Percentiles rank a stretch among this genome's conserved stretches.
Evolutionary conservation across 2,329 filamentous ascomycete genomes (phyloP).

Genomic region (Bipolaris sorokiniana): DNA sequence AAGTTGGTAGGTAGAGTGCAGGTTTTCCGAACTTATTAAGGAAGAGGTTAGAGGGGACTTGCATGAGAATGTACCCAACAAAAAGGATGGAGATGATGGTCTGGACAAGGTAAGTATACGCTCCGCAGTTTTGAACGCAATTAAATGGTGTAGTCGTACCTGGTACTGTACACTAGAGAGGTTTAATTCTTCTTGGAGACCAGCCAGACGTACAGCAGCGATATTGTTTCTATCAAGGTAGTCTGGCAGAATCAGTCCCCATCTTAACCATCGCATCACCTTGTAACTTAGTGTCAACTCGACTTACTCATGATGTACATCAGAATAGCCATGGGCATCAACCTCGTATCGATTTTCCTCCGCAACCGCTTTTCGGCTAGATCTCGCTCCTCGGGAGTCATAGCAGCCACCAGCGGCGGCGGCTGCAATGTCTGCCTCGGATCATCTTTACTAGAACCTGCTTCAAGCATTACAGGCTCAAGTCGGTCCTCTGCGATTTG

Average conservation of each 20-base stretch:
- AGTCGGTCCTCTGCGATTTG: conserved; percentile 31
- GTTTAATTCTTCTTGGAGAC: conserved; percentile 66
- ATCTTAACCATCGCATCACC: neutral
- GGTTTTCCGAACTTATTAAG: conserved; percentile 51
- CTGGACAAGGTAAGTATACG: conserved; percentile 18
- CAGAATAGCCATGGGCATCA: conserved; percentile 72
- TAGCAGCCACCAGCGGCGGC: conserved; percentile 47
- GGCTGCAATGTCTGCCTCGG: conserved; percentile 32
- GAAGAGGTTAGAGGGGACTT: conserved; percentile 56
- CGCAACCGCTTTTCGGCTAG: conserved; percentile 65
- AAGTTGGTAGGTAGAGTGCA: conserved; percentile 49
- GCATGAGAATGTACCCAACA: conserved; percentile 59
- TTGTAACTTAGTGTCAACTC: neutral
- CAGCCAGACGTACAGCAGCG: conserved; percentile 66
- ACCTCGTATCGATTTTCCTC: conserved; percentile 71
- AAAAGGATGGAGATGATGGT: conserved; percentile 62
- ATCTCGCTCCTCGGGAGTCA: conserved; percentile 60
- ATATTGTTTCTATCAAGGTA: conserved; percentile 68
- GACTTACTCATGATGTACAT: conserved; percentile 80
- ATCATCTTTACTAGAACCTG: conserved; percentile 23
- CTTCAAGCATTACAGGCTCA: conserved; percentile 9
- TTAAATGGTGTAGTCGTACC: conserved; percentile 51
- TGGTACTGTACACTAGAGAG: conserved; percentile 66
- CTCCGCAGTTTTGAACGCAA: too few species aligned
- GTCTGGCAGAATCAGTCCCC: neutral